Evolutionary conservation across 495 filamentous ascomycete species (phyloP), one percentile per base, ranked within the genome.

Genomic region (Parathielavia hyrcaniae): DNA sequence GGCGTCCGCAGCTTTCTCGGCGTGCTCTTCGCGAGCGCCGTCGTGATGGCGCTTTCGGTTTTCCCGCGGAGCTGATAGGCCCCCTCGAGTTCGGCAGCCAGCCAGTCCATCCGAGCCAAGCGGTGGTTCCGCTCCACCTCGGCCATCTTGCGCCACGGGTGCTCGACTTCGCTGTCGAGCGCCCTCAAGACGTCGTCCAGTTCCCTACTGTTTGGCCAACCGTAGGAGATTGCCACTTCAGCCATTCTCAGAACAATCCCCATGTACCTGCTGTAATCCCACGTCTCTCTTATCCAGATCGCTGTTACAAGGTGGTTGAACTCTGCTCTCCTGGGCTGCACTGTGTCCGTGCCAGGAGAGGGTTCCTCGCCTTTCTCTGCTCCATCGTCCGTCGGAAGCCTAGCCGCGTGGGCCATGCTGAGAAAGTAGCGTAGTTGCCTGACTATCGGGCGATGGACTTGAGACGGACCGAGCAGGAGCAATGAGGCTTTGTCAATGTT

Each of bases 401-500:
- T 14, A 34, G 32, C 35, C 50, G 45, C 32, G 14, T 59, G 57
- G 30, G 12, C 41, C 10, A 66, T 41, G 51, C 30, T 46, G 16
- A 66, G 54, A 9, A 66, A 17, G 12, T 23, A 35, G 1, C 57
- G 63, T 4, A 66, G 40, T 16, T 61, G 59, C 32, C 55, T 48
- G 4, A 60, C 48, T 0, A 44, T 5, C 17, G 34, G 19, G 0
- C 22, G 6, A 1, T 30, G 38, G 46, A 65, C 19, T 12, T 35
- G 10, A 12, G 41, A 11, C 34, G 61, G 30, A 12, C 53, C 53
- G 2, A 66, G 50, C 23, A 68, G 50, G 50, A 64, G 48, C 16
- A 50, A 26, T 4, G 55, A 58, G 5, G 61, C 50, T 43, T 61
- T 26, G 40, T 53, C 52, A 26, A 70, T 48, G 40, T 73, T 64